Conservation (phyloP, 495 filamentous ascomycete genomes). For the Trichoderma parareesei region DNA sequence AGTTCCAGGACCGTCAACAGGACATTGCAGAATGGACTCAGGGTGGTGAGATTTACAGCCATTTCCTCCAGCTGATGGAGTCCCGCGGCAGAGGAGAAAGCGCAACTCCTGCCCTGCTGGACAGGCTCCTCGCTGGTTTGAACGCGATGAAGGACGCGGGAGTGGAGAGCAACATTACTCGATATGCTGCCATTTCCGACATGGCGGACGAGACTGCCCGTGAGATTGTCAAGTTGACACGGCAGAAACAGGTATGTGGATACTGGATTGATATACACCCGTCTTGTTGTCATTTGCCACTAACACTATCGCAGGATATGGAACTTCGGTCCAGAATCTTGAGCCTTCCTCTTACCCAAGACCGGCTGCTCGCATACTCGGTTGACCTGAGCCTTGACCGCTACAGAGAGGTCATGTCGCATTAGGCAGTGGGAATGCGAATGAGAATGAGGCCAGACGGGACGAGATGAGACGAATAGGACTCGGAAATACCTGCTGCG, state of each 20-base stretch:
- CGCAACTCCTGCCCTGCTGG: constrained; percentile 37
- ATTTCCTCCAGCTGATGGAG: constrained; percentile 58
- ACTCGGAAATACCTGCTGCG: background rate
- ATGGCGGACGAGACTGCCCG: constrained; percentile 62
- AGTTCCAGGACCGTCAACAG: constrained; percentile 49
- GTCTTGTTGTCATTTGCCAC: background rate
- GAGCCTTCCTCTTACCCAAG: constrained; percentile 11
- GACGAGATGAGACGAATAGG: background rate
- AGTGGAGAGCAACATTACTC: constrained; percentile 34
- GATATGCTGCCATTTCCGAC: constrained; percentile 55
- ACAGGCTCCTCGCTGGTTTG: constrained; percentile 50
- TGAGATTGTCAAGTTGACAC: constrained; percentile 16
- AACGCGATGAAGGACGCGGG: constrained; percentile 49
- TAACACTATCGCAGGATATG: constrained; percentile 10
- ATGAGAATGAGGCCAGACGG: background rate
- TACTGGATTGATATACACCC: background rate
- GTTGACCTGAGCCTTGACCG: constrained; percentile 11
- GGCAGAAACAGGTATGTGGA: constrained; percentile 9
- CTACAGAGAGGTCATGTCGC: constrained; percentile 12
- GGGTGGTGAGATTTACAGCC: constrained; percentile 73
- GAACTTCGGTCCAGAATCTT: constrained; percentile 10
- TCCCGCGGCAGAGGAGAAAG: constrained; percentile 24
- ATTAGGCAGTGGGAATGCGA: constrained; percentile 1
- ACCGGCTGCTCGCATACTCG: constrained; percentile 11
- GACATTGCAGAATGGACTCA: constrained; percentile 51